These are phyloP conservation scores for Pleurotus citrinopileatus DNA, from an alignment of 768 basidiomycete species.

Conservation along the genomic window DNA sequence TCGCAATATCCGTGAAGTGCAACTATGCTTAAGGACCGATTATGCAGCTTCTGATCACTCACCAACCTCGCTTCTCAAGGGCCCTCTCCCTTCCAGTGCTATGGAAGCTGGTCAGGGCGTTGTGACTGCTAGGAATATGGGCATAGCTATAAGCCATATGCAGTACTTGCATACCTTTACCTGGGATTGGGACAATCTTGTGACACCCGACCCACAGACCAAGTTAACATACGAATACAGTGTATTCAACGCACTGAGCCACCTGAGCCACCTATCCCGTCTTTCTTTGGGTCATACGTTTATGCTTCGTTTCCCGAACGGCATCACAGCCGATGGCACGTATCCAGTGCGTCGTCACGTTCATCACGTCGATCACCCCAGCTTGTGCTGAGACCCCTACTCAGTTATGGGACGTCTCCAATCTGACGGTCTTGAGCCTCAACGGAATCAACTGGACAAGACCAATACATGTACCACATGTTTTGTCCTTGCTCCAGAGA, in stretches of 20 bases:
- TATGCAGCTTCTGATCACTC: constrained; percentile 36
- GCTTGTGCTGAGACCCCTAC: background rate
- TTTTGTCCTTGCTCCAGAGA: constrained; percentile 25
- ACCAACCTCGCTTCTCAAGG: constrained; percentile 37
- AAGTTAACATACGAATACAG: constrained; percentile 35
- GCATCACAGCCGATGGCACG: constrained; percentile 22
- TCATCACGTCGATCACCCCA: background rate
- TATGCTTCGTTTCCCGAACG: constrained; percentile 18
- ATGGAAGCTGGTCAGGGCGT: constrained; percentile 27
- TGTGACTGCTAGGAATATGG: constrained; percentile 33
- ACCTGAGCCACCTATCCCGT: constrained; percentile 27
- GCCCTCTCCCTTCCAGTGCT: constrained; percentile 12
- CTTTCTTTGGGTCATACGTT: constrained; percentile 37
- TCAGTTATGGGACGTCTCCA: constrained; percentile 28
- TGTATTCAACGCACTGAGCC: constrained; percentile 30
- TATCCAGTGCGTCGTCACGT: constrained; percentile 37
- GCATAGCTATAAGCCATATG: constrained; percentile 41
- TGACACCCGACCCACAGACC: constrained; percentile 25
- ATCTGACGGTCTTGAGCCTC: constrained; percentile 25
- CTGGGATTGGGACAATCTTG: constrained; percentile 35
- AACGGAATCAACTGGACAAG: constrained; percentile 27
- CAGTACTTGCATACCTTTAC: constrained; percentile 36
- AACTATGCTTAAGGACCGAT: constrained; percentile 38
- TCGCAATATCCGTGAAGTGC: constrained; percentile 43
- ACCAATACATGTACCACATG: constrained; percentile 18